phyloP scores from a whole-genome alignment of 768 basidiomycete species.

The Phylloporus sp. region DNA sequence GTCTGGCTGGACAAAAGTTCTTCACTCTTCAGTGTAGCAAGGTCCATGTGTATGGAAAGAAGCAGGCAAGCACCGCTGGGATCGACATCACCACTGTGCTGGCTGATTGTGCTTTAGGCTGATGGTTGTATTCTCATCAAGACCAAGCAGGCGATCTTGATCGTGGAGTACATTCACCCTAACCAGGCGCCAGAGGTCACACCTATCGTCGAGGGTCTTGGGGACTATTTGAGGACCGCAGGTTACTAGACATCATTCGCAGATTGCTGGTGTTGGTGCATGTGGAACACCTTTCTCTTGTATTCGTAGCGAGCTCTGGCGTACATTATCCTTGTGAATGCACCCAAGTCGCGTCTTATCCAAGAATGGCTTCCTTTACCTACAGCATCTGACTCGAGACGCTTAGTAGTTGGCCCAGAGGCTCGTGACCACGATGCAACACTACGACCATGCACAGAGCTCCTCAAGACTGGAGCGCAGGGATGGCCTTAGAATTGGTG shows the following conservation, averaged over 20 bases:
- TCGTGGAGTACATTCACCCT: conserved; percentile 67
- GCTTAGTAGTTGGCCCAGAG: too few relatives aligned
- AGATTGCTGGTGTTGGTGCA: background rate
- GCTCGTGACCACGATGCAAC: too few relatives aligned
- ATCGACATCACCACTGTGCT: background rate
- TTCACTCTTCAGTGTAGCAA: conserved; percentile 51
- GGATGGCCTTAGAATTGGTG: too few relatives aligned
- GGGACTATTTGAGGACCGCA: conserved; percentile 67
- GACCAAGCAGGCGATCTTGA: conserved; percentile 78
- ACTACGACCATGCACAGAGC: too few relatives aligned
- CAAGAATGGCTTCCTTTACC: too few relatives aligned
- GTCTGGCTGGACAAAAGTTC: conserved; percentile 69
- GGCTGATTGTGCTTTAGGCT: conserved; percentile 41
- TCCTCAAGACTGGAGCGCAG: too few relatives aligned
- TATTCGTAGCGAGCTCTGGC: too few relatives aligned
- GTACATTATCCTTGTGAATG: too few relatives aligned
- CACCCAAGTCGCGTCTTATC: too few relatives aligned
- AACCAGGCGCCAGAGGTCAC: conserved; percentile 63
- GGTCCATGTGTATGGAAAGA: conserved; percentile 72
- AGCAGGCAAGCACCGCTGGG: conserved; percentile 48
- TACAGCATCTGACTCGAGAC: too few relatives aligned
- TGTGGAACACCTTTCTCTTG: background rate
- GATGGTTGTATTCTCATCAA: conserved; percentile 73
- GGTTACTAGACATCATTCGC: conserved; percentile 40
- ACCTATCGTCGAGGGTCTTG: conserved; percentile 59